phyloP scores from a whole-genome alignment of 306 rosid species.

The Adenanthera pavonina region DNA sequence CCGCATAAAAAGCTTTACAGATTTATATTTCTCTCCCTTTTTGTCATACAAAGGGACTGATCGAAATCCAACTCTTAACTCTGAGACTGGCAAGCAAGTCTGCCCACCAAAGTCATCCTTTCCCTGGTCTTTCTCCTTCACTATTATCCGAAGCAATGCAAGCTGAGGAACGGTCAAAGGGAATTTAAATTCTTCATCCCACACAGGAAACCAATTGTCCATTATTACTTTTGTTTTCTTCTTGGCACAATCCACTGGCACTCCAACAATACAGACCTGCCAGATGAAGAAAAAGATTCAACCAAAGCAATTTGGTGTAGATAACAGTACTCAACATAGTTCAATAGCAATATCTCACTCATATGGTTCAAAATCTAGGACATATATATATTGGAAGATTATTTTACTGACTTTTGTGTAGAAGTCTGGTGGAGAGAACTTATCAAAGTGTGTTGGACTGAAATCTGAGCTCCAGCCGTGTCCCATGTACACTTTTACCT shows the following conservation, averaged over 20 bases:
- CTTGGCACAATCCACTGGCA: conserved; percentile 67
- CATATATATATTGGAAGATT: conserved; percentile 1
- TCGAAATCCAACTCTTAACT: conserved; percentile 72
- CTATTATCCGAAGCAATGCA: conserved; percentile 80
- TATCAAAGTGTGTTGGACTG: conserved; percentile 58
- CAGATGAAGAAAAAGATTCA: not conserved
- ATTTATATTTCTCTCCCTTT: conserved; percentile 67
- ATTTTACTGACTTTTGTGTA: conserved; percentile 65
- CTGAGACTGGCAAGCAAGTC: conserved; percentile 84
- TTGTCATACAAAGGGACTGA: conserved; percentile 68
- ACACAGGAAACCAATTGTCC: conserved; percentile 84
- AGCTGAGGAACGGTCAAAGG: conserved; percentile 81
- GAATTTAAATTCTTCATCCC: conserved; percentile 88
- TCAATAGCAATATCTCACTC: not conserved
- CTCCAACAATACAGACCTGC: conserved; percentile 59
- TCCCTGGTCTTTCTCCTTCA: conserved; percentile 73
- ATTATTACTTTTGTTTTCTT: conserved; percentile 63
- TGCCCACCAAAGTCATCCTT: conserved; percentile 92
- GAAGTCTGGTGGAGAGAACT: conserved; percentile 92
- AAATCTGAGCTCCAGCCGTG: conserved; percentile 58
- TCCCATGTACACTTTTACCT: conserved; percentile 73
- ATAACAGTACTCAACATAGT: conserved; percentile 6
- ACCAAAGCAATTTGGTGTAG: not conserved
- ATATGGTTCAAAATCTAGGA: conserved; percentile 3
- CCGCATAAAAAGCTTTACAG: conserved; percentile 65